Percentiles rank a stretch among this genome's conserved stretches.
These are phyloP conservation scores for Pestalotiopsis sp. DNA, from an alignment of 2,329 filamentous ascomycete species.

Conservation along the genomic window DNA sequence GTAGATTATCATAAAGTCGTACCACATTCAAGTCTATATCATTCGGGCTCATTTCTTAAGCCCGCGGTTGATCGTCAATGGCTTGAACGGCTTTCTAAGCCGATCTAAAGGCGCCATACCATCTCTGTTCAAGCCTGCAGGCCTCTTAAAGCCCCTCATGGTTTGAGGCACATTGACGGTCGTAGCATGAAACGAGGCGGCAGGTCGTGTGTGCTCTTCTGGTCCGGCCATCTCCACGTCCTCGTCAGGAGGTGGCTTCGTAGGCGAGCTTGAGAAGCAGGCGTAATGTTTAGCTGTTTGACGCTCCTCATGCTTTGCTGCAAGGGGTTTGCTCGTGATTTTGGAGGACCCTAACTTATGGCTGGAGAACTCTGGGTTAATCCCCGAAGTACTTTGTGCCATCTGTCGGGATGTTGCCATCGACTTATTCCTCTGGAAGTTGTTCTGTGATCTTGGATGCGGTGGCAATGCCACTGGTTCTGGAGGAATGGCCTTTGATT, in stretches of 20 bases:
- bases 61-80: conserved; percentile 50
- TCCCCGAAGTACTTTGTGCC: conserved; percentile 19
- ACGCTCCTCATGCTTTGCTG: conserved; percentile 22
- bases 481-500: conserved; percentile 16
- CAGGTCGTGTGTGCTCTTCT: conserved; percentile 37
- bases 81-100: conserved; percentile 57
- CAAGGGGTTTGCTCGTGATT: conserved; percentile 34
- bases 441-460: neutral
- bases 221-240: conserved; percentile 26
- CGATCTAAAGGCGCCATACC: conserved; percentile 50
- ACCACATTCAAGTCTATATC: conserved; percentile 1
- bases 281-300: conserved; percentile 45
- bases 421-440: neutral
- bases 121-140: conserved; percentile 40
- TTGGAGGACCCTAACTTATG: conserved; percentile 43
- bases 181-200: conserved; percentile 51
- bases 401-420: conserved; percentile 7
- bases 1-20: neutral
- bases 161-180: conserved; percentile 41
- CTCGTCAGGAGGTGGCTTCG: conserved; percentile 16
- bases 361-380: conserved; percentile 30
- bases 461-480: neutral
- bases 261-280: conserved; percentile 60
- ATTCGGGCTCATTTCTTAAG: conserved; percentile 9
- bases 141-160: conserved; percentile 41